Evolutionary conservation across 2,329 filamentous ascomycete species (phyloP).

Genomic region (Sclerotinia trifoliorum): DNA sequence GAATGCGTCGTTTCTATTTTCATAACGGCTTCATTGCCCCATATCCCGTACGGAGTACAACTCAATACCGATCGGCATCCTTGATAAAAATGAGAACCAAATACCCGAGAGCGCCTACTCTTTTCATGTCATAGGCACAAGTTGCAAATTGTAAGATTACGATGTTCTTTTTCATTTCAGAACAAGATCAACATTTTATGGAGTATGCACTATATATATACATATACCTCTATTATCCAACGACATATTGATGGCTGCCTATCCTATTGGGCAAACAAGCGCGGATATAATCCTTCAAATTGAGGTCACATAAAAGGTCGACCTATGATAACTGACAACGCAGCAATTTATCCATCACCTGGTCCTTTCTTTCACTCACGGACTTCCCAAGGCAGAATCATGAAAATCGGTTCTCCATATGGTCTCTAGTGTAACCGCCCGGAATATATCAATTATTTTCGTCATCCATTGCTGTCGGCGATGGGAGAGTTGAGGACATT

Average conservation of each 20-base stretch:
- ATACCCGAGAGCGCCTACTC: constrained; percentile 16
- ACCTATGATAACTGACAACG: neutral
- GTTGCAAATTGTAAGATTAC: neutral
- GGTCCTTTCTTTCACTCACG: neutral
- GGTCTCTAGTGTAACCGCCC: constrained; percentile 7
- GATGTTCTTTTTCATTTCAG: neutral
- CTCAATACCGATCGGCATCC: constrained; percentile 4
- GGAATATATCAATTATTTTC: neutral
- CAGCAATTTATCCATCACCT: constrained; percentile 1
- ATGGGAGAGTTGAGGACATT: neutral
- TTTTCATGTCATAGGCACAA: neutral
- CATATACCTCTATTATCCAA: neutral
- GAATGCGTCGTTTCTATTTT: neutral
- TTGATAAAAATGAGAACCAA: neutral
- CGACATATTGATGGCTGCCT: neutral
- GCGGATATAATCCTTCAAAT: constrained; percentile 15
- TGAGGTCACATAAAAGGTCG: constrained; percentile 2
- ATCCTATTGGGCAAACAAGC: constrained; percentile 16
- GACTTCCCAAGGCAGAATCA: neutral
- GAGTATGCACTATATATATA: neutral
- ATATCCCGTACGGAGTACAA: neutral
- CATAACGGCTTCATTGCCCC: neutral
- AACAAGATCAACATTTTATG: neutral
- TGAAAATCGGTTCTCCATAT: neutral
- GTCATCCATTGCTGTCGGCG: constrained; percentile 3